Percentiles rank a stretch among this genome's conserved stretches.
Conservation (phyloP, 106 monocot genomes). For the Dioscorea zingiberensis region DNA sequence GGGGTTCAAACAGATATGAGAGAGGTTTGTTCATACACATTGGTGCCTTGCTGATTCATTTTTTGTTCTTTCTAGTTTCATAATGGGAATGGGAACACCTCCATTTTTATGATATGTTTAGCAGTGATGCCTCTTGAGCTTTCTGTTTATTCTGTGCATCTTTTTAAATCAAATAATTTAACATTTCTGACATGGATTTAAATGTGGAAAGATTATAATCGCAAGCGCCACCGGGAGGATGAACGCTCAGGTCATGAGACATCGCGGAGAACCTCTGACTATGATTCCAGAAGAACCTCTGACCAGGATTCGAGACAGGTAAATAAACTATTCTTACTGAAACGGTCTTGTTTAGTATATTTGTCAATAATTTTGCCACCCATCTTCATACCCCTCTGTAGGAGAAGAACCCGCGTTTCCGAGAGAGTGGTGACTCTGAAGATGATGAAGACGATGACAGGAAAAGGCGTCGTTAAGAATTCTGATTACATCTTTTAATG, state of each 20-base stretch:
- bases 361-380: not conserved
- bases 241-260: conserved; percentile 35
- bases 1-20: conserved; percentile 41
- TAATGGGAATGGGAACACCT: not conserved
- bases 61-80: not conserved
- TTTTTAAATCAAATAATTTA: not conserved
- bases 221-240: conserved; percentile 74
- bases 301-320: conserved; percentile 62
- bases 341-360: not conserved
- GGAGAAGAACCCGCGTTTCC: conserved; percentile 81
- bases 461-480: conserved; percentile 37
- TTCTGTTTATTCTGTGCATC: not conserved
- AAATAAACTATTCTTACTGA: not conserved
- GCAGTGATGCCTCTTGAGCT: not conserved
- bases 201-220: conserved; percentile 37
- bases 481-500: too few species aligned
- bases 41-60: not conserved
- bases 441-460: conserved; percentile 81
- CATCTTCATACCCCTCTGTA: conserved; percentile 1
- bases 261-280: conserved; percentile 41
- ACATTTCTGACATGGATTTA: not conserved
- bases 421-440: conserved; percentile 83
- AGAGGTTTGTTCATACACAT: conserved; percentile 31
- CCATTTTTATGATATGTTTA: not conserved
- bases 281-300: conserved; percentile 41